These are phyloP conservation scores for Basidioascus undulatus DNA, from an alignment of 768 basidiomycete species.

Conservation along the genomic window DNA sequence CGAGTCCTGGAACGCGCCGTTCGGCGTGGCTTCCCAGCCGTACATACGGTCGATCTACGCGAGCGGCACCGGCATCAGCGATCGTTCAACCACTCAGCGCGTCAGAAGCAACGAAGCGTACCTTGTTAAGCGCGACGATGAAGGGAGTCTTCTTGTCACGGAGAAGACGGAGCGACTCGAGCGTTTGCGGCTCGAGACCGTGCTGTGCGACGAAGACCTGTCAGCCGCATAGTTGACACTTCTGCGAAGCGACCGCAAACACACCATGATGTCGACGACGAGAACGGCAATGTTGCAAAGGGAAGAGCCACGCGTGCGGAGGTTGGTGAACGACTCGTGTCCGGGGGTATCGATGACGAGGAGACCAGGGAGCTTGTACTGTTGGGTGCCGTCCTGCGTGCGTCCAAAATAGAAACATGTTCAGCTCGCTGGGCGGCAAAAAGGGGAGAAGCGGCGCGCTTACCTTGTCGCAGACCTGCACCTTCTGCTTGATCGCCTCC, in stretches of 20 bases:
- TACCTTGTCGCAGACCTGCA: conserved; percentile 23
- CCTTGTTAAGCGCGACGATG: conserved; percentile 96
- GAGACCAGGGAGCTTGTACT: conserved; percentile 92
- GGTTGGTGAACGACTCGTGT: conserved; percentile 95
- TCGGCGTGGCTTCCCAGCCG: conserved; percentile 72
- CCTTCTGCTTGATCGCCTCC: conserved; percentile 80
- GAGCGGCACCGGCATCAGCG: conserved; percentile 3
- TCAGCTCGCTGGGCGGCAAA: not conserved
- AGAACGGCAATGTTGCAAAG: conserved; percentile 97
- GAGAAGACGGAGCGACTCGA: conserved; percentile 80
- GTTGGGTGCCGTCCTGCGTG: conserved; percentile 43
- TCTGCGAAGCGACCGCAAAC: conserved; percentile 6
- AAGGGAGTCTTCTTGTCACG: conserved; percentile 89
- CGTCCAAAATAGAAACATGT: not conserved
- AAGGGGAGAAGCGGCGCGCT: not conserved
- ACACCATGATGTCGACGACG: conserved; percentile 90
- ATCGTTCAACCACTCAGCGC: not conserved
- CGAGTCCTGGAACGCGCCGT: conserved; percentile 79
- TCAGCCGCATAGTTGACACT: conserved; percentile 5
- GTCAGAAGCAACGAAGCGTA: conserved; percentile 13
- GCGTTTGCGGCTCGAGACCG: conserved; percentile 89
- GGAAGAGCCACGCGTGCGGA: conserved; percentile 83
- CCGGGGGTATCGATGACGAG: conserved; percentile 94
- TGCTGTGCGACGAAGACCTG: conserved; percentile 28
- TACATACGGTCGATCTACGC: conserved; percentile 87